These are phyloP conservation scores for Malus sylvestris DNA, from an alignment of 306 rosid genomes.

Conservation along the genomic window DNA sequence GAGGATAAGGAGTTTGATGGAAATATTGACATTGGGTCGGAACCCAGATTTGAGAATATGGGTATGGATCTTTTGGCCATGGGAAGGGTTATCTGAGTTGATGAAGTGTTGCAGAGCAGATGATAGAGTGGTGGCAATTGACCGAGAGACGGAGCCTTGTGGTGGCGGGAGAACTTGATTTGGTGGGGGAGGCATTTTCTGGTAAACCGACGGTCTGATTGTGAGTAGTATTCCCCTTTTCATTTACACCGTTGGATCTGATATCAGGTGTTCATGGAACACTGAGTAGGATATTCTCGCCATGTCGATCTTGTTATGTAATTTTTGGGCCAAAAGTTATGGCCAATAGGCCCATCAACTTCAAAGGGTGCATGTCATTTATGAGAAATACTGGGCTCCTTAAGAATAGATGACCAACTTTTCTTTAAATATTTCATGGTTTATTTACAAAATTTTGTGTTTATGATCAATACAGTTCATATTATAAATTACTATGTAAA, in stretches of 20 bases:
- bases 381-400: too few species aligned
- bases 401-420: too few species aligned
- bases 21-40: conserved; percentile 56
- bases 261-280: neutral
- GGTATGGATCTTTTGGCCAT: conserved; percentile 74
- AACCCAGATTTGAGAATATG: conserved; percentile 74
- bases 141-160: conserved; percentile 17
- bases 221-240: conserved; percentile 16
- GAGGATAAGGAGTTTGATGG: conserved; percentile 66
- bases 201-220: conserved; percentile 8
- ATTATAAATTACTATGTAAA: too few species aligned
- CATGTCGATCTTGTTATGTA: neutral
- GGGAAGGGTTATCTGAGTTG: conserved; percentile 58
- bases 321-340: neutral
- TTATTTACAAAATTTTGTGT: too few species aligned
- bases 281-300: neutral
- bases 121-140: conserved; percentile 31
- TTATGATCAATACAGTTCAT: too few species aligned
- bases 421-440: too few species aligned
- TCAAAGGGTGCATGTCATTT: too few species aligned
- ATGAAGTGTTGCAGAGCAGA: conserved; percentile 55
- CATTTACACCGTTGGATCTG: conserved; percentile 19
- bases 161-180: conserved; percentile 10
- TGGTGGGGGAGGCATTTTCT: neutral
- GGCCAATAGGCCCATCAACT: too few species aligned